Evolutionary conservation across 192 early-diverging fungal species (phyloP).

Genomic region (Pilobolus umbonatus): DNA sequence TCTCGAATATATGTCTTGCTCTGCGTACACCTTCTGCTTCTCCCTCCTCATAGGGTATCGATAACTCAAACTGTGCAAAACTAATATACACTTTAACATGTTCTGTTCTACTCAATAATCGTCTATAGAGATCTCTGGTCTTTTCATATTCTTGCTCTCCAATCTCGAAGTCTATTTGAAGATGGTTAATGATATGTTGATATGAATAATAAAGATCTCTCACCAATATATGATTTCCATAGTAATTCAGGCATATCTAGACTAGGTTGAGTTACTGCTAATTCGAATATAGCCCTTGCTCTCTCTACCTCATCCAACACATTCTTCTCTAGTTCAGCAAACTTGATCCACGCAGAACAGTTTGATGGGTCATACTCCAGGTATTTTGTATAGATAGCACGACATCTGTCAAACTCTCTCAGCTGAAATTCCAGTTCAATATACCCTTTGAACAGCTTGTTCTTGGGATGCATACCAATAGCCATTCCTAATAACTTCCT

Average conservation of each 20-base stretch:
- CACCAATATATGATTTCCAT: slow-evolving; percentile 94
- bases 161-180: slow-evolving; percentile 73
- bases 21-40: slow-evolving; percentile 32
- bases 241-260: slow-evolving; percentile 98
- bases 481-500: slow-evolving; percentile 81
- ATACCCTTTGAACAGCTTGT: slow-evolving; percentile 91
- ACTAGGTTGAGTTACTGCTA: slow-evolving; percentile 82
- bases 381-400: slow-evolving; percentile 87
- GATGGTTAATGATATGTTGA: not conserved
- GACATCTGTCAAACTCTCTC: slow-evolving; percentile 91
- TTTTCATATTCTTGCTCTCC: slow-evolving; percentile 73
- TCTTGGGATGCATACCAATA: slow-evolving; percentile 86
- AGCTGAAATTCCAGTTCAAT: slow-evolving; percentile 93
- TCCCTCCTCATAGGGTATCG: slow-evolving; percentile 55
- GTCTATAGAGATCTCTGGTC: slow-evolving; percentile 78
- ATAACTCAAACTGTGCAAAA: slow-evolving; percentile 86
- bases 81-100: slow-evolving; percentile 99
- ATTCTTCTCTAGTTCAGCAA: slow-evolving; percentile 77
- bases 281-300: slow-evolving; percentile 81
- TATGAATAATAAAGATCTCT: not conserved
- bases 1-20: slow-evolving; percentile 74
- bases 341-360: slow-evolving; percentile 95
- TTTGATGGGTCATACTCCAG: slow-evolving; percentile 83
- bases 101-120: slow-evolving; percentile 78
- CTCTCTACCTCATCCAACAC: slow-evolving; percentile 84